A percentile compares a stretch with the other conserved stretches of the same genome.
These are phyloP conservation scores for Nadsonia commutata DNA, from an alignment of 1,139 yeast genomes.

Conservation along the genomic window DNA sequence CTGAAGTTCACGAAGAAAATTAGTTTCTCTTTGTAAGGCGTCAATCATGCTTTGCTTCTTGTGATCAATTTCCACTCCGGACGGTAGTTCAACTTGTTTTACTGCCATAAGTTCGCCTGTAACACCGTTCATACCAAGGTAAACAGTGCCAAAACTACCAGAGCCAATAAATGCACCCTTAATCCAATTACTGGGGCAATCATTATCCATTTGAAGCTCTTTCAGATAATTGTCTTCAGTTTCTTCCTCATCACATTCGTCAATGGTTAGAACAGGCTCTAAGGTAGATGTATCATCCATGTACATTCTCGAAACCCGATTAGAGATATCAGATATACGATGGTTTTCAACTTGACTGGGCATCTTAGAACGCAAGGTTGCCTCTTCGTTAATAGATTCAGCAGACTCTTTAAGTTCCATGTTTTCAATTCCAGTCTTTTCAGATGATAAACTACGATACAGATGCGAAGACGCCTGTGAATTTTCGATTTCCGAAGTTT, in stretches of 20 bases:
- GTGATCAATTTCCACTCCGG: constrained; percentile 25
- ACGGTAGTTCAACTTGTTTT: constrained; percentile 70
- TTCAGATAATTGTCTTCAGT: constrained; percentile 26
- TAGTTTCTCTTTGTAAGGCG: constrained; percentile 77
- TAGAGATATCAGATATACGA: neutral
- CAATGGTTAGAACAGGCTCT: neutral
- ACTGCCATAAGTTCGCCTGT: constrained; percentile 97
- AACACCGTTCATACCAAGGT: constrained; percentile 76
- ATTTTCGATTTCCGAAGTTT: neutral
- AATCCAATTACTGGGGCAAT: constrained; percentile 70
- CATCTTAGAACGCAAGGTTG: too few species aligned
- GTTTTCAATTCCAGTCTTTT: too few species aligned
- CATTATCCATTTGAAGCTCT: constrained; percentile 33
- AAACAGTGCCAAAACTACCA: constrained; percentile 90
- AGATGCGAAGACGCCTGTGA: neutral
- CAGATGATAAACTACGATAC: too few species aligned
- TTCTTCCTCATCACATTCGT: constrained; percentile 9
- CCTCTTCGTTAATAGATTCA: too few species aligned
- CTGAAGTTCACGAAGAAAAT: constrained; percentile 57
- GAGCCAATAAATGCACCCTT: constrained; percentile 89
- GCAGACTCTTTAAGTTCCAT: too few species aligned
- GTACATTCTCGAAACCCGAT: neutral
- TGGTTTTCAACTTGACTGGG: too few species aligned
- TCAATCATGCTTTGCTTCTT: constrained; percentile 55
- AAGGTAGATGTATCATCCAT: constrained; percentile 1